phyloP scores from a whole-genome alignment of 495 filamentous ascomycete species.

The Xylaria flabelliformis region DNA sequence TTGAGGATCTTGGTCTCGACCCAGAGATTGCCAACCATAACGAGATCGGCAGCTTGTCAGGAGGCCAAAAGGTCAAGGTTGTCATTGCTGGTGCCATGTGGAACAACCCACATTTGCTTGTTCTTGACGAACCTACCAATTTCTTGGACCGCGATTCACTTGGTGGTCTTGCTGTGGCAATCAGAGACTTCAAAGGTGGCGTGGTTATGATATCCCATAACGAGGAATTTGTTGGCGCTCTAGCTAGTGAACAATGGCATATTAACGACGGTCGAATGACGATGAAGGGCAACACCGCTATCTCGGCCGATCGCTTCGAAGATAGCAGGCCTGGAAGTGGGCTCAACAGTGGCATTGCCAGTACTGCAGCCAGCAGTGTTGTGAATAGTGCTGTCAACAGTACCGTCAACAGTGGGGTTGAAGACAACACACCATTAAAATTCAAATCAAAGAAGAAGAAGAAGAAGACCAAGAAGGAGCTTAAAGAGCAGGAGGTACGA shows the following conservation, averaged over 20 bases:
- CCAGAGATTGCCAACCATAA: conserved; percentile 99
- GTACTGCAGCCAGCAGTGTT: conserved; percentile 62
- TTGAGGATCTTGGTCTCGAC: conserved; percentile 94
- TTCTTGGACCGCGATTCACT: conserved; percentile 98
- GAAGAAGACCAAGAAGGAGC: conserved; percentile 95
- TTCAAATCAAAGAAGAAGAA: conserved; percentile 94
- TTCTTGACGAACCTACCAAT: conserved; percentile 98
- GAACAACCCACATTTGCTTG: conserved; percentile 97
- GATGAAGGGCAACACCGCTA: conserved; percentile 76
- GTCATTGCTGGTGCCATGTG: conserved; percentile 98
- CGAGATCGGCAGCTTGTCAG: conserved; percentile 93
- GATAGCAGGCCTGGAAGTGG: conserved; percentile 73
- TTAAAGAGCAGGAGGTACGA: conserved; percentile 90
- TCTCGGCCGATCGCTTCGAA: conserved; percentile 84
- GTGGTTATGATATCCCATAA: conserved; percentile 99
- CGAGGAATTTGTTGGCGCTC: conserved; percentile 95
- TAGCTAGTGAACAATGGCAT: conserved; percentile 94
- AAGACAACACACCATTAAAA: conserved; percentile 79
- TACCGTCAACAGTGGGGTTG: conserved; percentile 83
- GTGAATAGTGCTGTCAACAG: conserved; percentile 65
- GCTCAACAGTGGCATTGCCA: conserved; percentile 54
- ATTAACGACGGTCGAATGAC: conserved; percentile 86
- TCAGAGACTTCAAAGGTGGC: conserved; percentile 96
- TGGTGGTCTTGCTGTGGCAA: conserved; percentile 92
- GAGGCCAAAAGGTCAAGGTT: conserved; percentile 99